Conservation (phyloP, 306 rosid species). For the Corylus avellana region DNA sequence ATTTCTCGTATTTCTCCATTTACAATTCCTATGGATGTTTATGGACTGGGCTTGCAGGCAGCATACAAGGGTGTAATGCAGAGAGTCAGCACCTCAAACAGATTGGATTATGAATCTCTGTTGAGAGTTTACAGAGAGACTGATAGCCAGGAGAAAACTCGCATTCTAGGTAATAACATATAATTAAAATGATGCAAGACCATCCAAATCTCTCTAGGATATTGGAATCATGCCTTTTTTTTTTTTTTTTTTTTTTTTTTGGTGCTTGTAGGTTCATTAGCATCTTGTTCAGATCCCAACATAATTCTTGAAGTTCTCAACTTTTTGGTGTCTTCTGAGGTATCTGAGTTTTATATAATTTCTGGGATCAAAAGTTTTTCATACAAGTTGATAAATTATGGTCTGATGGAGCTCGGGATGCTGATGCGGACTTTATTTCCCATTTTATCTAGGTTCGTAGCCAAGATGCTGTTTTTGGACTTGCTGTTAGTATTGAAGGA, state of each 20-base stretch:
- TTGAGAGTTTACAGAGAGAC: constrained; percentile 78
- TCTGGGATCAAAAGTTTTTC: constrained; percentile 12
- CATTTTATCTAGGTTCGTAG: constrained; percentile 63
- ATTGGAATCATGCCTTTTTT: constrained; percentile 1
- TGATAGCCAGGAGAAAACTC: constrained; percentile 93
- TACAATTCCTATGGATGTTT: constrained; percentile 27
- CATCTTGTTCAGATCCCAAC: constrained; percentile 43
- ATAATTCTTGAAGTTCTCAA: constrained; percentile 53
- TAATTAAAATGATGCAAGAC: not conserved
- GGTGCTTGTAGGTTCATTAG: constrained; percentile 37
- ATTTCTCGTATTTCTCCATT: constrained; percentile 8
- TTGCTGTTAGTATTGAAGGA: constrained; percentile 56
- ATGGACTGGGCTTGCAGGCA: constrained; percentile 63
- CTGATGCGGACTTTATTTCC: constrained; percentile 19
- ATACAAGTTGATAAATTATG: constrained; percentile 10
- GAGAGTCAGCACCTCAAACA: constrained; percentile 52
- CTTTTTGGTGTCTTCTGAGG: constrained; percentile 47
- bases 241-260: not conserved
- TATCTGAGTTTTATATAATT: constrained; percentile 17
- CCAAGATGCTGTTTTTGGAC: constrained; percentile 82
- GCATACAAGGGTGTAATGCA: constrained; percentile 80
- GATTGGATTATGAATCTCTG: constrained; percentile 69
- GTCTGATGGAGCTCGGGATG: constrained; percentile 27
- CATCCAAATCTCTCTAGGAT: not conserved
- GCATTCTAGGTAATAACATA: constrained; percentile 64